These are phyloP conservation scores for Amborella trichopoda DNA, from an alignment of 164 flowering plant genomes.

Conservation along the genomic window DNA sequence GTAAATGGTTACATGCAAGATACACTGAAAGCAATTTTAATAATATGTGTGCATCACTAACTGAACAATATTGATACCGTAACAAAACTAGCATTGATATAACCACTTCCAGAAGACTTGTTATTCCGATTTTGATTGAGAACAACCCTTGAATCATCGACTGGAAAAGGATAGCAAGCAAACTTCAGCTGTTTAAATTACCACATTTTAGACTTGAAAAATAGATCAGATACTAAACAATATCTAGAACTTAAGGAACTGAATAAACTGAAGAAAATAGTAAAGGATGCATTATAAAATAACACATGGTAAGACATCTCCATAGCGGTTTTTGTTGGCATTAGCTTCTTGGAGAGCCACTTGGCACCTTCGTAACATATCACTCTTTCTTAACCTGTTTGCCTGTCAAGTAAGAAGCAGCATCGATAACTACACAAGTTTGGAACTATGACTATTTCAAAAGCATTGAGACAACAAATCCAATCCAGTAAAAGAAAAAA, in stretches of 20 bases:
- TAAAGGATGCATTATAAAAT: not conserved
- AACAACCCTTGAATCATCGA: slow-evolving; percentile 63
- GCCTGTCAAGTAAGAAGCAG: slow-evolving; percentile 23
- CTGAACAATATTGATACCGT: slow-evolving; percentile 28
- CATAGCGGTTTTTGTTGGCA: slow-evolving; percentile 58
- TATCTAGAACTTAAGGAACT: not conserved
- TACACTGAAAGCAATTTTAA: too few relatives aligned
- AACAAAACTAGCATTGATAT: slow-evolving; percentile 80
- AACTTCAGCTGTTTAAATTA: not conserved
- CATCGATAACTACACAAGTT: too few relatives aligned
- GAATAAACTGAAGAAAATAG: not conserved
- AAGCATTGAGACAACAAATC: too few relatives aligned
- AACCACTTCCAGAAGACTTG: slow-evolving; percentile 42
- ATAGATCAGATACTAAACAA: not conserved
- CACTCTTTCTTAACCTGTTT: slow-evolving; percentile 33
- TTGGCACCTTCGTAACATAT: slow-evolving; percentile 35
- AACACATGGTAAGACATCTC: slow-evolving; percentile 71
- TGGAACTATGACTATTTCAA: too few relatives aligned
- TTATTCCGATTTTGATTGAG: slow-evolving; percentile 39
- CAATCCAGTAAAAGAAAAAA: too few relatives aligned
- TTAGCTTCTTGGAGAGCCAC: slow-evolving; percentile 55
- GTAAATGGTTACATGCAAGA: too few relatives aligned
- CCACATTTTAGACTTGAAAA: not conserved
- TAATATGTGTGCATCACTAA: too few relatives aligned
- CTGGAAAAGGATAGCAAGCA: slow-evolving; percentile 23